Evolutionary conservation across 306 rosid species (phyloP).

Genomic region (Hylodesmum podocarpum): DNA sequence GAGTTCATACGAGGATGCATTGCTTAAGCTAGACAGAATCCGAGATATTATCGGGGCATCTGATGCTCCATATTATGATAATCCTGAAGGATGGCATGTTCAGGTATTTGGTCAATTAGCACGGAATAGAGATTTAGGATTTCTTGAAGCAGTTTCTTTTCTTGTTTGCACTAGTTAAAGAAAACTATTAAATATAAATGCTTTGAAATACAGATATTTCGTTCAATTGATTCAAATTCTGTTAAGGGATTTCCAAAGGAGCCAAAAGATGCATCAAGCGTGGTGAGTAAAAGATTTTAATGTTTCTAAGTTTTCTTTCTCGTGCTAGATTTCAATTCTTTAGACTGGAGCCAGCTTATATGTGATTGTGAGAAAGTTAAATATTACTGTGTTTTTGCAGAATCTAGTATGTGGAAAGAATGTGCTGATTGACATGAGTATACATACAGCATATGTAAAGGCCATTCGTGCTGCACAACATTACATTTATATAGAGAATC

Average conservation of each 20-base stretch:
- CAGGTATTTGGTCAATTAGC: constrained; percentile 55
- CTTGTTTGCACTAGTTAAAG: constrained; percentile 4
- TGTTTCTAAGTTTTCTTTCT: constrained; percentile 22
- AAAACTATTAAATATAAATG: constrained; percentile 13
- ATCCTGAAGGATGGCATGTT: constrained; percentile 93
- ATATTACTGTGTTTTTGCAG: constrained; percentile 49
- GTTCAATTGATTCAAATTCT: constrained; percentile 93
- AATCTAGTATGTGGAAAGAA: constrained; percentile 92
- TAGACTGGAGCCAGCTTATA: background rate
- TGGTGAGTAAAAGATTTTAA: constrained; percentile 45
- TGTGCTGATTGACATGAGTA: constrained; percentile 98
- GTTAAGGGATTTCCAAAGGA: constrained; percentile 88
- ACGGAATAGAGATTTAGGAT: constrained; percentile 13
- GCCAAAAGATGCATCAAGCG: constrained; percentile 67
- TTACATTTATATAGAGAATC: constrained; percentile 91
- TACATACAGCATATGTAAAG: constrained; percentile 91
- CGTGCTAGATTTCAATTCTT: constrained; percentile 5
- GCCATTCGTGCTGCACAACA: constrained; percentile 98
- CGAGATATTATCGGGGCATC: constrained; percentile 57
- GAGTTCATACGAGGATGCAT: constrained; percentile 61
- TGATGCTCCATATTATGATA: constrained; percentile 46
- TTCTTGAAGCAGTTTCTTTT: constrained; percentile 12
- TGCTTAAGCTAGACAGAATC: constrained; percentile 79
- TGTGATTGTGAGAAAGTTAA: constrained; percentile 25
- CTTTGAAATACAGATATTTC: constrained; percentile 73